These are phyloP conservation scores for Spizellomyces sp. DNA, from an alignment of 192 early-diverging fungal species.

Conservation along the genomic window DNA sequence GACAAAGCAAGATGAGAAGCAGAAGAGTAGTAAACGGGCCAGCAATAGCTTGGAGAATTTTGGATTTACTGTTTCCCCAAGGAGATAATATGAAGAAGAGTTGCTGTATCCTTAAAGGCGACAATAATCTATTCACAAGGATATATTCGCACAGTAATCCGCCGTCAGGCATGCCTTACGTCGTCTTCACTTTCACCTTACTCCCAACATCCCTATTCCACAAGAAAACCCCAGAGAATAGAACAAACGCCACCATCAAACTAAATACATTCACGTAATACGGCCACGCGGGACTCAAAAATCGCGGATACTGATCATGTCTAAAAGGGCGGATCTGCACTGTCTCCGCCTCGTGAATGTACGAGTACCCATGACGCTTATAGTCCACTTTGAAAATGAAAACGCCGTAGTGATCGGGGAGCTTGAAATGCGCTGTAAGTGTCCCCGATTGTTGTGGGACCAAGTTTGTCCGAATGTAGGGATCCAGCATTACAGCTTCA, in stretches of 20 bases:
- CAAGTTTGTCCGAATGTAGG: slow-evolving; percentile 77
- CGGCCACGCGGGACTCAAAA: slow-evolving; percentile 88
- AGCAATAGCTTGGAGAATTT: slow-evolving; percentile 2
- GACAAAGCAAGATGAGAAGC: background rate
- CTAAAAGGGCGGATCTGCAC: slow-evolving; percentile 88
- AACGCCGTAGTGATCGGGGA: slow-evolving; percentile 97
- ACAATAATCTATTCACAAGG: no score
- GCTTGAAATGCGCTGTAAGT: slow-evolving; percentile 50
- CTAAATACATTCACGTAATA: slow-evolving; percentile 88
- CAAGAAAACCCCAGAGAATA: slow-evolving; percentile 80
- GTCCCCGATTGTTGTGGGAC: slow-evolving; percentile 14
- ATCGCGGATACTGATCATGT: slow-evolving; percentile 96
- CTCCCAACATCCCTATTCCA: slow-evolving; percentile 49
- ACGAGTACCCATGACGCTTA: slow-evolving; percentile 77
- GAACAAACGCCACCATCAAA: slow-evolving; percentile 83
- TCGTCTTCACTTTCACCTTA: background rate
- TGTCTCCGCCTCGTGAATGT: slow-evolving; percentile 70
- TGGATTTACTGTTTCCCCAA: slow-evolving; percentile 6
- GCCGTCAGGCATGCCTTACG: background rate
- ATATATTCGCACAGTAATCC: no score
- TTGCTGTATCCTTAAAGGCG: no score
- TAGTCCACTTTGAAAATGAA: slow-evolving; percentile 97
- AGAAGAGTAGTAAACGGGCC: background rate
- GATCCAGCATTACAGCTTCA: slow-evolving; percentile 96
- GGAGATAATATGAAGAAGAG: background rate